Evolutionary conservation across 768 basidiomycete species (phyloP).

Genomic region (Pisolithus tinctorius): DNA sequence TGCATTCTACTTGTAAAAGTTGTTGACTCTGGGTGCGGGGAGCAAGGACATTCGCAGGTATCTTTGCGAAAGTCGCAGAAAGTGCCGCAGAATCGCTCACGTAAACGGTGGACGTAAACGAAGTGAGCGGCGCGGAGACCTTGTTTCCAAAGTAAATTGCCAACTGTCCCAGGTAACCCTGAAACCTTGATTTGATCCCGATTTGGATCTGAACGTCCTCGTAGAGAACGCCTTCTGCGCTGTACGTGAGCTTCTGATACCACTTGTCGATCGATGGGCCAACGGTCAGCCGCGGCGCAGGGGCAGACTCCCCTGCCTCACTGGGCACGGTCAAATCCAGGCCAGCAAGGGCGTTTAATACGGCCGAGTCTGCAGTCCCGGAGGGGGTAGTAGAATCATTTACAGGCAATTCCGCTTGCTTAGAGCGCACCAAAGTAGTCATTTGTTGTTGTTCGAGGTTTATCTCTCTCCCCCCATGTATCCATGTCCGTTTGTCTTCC

Average conservation of each 20-base stretch:
- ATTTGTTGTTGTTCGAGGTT: slow-evolving; percentile 73
- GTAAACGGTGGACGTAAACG: slow-evolving; percentile 80
- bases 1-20: slow-evolving; percentile 91
- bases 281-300: slow-evolving; percentile 47
- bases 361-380: slow-evolving; percentile 38
- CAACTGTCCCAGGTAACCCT: slow-evolving; percentile 88
- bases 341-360: slow-evolving; percentile 74
- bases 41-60: slow-evolving; percentile 75
- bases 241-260: slow-evolving; percentile 79
- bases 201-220: slow-evolving; percentile 95
- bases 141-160: slow-evolving; percentile 98
- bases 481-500: slow-evolving; percentile 94
- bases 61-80: slow-evolving; percentile 81
- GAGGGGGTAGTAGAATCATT: slow-evolving; percentile 33
- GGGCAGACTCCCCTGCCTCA: slow-evolving; percentile 12
- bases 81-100: slow-evolving; percentile 71
- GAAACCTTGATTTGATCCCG: slow-evolving; percentile 94
- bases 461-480: slow-evolving; percentile 90
- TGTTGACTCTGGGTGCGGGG: slow-evolving; percentile 89
- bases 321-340: slow-evolving; percentile 52
- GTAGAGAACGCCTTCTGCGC: slow-evolving; percentile 83
- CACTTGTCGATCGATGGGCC: slow-evolving; percentile 80
- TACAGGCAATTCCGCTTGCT: slow-evolving; percentile 24
- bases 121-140: slow-evolving; percentile 77
- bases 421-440: slow-evolving; percentile 44